These are phyloP conservation scores for Mycena sp. DNA, from an alignment of 1,284 basidiomycete species.

Conservation along the genomic window DNA sequence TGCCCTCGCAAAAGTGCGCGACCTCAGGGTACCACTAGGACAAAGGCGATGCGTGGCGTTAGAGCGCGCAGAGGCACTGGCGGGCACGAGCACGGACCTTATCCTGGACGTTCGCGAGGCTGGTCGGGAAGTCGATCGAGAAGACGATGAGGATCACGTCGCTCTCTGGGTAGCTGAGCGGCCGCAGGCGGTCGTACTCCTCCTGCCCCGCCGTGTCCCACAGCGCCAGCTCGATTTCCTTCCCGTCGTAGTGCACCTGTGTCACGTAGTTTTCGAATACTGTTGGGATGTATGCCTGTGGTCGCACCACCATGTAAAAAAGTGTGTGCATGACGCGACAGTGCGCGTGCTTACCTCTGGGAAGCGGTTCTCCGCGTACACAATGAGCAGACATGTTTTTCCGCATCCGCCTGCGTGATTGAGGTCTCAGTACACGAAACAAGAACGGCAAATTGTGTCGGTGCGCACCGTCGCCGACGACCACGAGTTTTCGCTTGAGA, in stretches of 20 bases:
- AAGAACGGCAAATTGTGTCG: background rate
- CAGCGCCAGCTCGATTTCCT: constrained; percentile 91
- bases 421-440: too few species aligned
- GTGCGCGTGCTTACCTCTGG: constrained; percentile 78
- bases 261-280: constrained; percentile 99
- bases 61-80: too few species aligned
- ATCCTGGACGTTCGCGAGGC: constrained; percentile 93
- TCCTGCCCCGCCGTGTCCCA: constrained; percentile 99
- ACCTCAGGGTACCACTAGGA: constrained; percentile 96
- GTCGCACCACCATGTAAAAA: background rate
- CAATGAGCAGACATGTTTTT: constrained; percentile 93
- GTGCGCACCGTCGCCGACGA: too few species aligned
- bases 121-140: constrained; percentile 96
- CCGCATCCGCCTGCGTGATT: constrained; percentile 82
- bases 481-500: too few species aligned
- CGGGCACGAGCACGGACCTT: constrained; percentile 63
- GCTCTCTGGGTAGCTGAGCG: constrained; percentile 95
- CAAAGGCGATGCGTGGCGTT: constrained; percentile 6
- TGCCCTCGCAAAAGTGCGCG: constrained; percentile 95
- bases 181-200: constrained; percentile 95
- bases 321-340: constrained; percentile 6
- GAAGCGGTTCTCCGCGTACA: constrained; percentile 97
- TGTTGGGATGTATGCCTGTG: constrained; percentile 94
- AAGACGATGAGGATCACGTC: constrained; percentile 98
- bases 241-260: constrained; percentile 88